A percentile compares a stretch with the other conserved stretches of the same genome.
These are phyloP conservation scores for Chiua virens DNA, from an alignment of 768 basidiomycete genomes.

Conservation along the genomic window DNA sequence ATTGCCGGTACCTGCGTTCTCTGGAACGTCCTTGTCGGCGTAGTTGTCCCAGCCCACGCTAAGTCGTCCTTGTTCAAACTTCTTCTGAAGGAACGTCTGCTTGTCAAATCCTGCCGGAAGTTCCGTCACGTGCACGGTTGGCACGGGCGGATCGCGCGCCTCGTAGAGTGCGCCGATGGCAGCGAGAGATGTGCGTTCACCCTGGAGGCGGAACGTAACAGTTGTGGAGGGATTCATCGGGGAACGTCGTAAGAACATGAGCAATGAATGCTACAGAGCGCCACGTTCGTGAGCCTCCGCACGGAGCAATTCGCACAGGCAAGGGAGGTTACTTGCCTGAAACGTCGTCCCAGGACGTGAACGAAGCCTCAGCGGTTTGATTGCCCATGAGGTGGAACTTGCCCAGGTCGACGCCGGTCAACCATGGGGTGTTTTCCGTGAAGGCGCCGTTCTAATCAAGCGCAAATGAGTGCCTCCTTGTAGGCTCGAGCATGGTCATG, in stretches of 20 bases:
- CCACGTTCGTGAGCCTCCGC: constrained; percentile 1
- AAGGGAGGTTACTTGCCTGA: constrained; percentile 24
- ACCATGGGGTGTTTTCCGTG: constrained; percentile 30
- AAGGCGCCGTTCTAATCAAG: constrained; percentile 35
- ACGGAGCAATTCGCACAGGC: no score
- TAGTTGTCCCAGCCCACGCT: constrained; percentile 37
- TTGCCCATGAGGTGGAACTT: constrained; percentile 34
- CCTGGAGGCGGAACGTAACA: constrained; percentile 37
- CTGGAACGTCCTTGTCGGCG: constrained; percentile 28
- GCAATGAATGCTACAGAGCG: constrained; percentile 32
- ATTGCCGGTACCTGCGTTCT: constrained; percentile 32
- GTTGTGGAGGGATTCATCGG: constrained; percentile 26
- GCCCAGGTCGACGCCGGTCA: constrained; percentile 28
- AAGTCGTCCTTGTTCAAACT: constrained; percentile 28
- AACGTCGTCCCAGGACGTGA: constrained; percentile 35
- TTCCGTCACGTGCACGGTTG: constrained; percentile 21
- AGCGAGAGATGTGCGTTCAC: constrained; percentile 29
- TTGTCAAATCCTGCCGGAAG: constrained; percentile 31
- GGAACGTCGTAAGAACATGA: constrained; percentile 33
- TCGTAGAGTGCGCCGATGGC: constrained; percentile 31
- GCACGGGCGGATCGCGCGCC: constrained; percentile 15
- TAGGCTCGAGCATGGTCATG: background rate
- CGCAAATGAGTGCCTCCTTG: background rate
- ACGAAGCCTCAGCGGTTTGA: constrained; percentile 32
- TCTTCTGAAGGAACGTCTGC: constrained; percentile 31